phyloP scores from a whole-genome alignment of 2,329 filamentous ascomycete genomes.

The Hypocreales sp. region DNA sequence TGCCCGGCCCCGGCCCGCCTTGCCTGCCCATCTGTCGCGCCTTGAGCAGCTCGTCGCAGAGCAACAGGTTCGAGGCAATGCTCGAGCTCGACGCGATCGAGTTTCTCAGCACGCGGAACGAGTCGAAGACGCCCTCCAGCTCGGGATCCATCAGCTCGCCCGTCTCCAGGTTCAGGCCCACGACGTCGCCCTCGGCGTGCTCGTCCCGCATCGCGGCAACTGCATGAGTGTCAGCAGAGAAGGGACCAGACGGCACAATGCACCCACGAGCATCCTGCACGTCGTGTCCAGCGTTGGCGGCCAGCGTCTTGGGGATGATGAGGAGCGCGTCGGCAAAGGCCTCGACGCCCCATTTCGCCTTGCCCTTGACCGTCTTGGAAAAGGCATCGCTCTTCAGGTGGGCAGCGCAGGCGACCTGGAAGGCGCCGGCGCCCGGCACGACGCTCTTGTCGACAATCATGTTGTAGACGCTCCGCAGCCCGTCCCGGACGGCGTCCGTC shows the following conservation, averaged over 20 bases:
- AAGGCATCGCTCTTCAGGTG: slow-evolving; percentile 81
- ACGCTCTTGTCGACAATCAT: slow-evolving; percentile 98
- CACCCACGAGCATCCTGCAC: slow-evolving; percentile 84
- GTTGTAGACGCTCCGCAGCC: slow-evolving; percentile 93
- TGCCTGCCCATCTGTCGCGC: slow-evolving; percentile 80
- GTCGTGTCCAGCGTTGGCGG: slow-evolving; percentile 90
- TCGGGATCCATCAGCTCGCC: slow-evolving; percentile 93
- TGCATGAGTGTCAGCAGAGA: too few species aligned
- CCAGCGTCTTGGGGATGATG: slow-evolving; percentile 92
- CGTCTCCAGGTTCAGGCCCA: slow-evolving; percentile 73
- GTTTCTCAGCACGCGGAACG: slow-evolving; percentile 88
- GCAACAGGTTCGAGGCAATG: slow-evolving; percentile 85
- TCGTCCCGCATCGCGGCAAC: slow-evolving; percentile 83
- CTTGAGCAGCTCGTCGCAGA: slow-evolving; percentile 96
- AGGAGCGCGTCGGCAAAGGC: slow-evolving; percentile 92
- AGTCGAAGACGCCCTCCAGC: slow-evolving; percentile 86
- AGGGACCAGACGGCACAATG: background rate
- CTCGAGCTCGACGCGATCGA: slow-evolving; percentile 85
- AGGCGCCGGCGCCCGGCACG: slow-evolving; percentile 85
- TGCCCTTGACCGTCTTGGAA: slow-evolving; percentile 85
- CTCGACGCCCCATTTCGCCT: slow-evolving; percentile 89
- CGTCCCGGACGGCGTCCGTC: slow-evolving; percentile 89
- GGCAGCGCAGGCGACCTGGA: slow-evolving; percentile 83
- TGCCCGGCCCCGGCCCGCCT: slow-evolving; percentile 46
- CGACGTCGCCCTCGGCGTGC: slow-evolving; percentile 64